Evolutionary conservation across 176 grass and related monocot genomes (phyloP).

Genomic region (Carex pumila): DNA sequence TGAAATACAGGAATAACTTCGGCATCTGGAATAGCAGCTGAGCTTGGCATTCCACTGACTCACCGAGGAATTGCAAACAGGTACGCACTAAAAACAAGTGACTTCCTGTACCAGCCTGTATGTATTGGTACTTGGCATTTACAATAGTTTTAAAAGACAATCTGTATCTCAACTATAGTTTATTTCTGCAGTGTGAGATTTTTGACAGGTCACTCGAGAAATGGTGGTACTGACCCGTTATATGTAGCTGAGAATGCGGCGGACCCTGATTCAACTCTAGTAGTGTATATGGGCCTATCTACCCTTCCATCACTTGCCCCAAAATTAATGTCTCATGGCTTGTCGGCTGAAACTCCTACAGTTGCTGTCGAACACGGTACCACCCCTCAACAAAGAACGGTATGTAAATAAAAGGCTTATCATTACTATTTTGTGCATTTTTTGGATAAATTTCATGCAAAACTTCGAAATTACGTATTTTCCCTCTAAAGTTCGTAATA

Average conservation of each 20-base stretch:
- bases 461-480: too few species aligned
- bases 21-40: slow-evolving; percentile 90
- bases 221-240: slow-evolving; percentile 84
- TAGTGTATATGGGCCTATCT: slow-evolving; percentile 95
- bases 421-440: background rate
- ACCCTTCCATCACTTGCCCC: slow-evolving; percentile 62
- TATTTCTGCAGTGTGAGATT: slow-evolving; percentile 70
- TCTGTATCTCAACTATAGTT: background rate
- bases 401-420: slow-evolving; percentile 14
- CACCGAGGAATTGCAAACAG: slow-evolving; percentile 82
- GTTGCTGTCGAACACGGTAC: slow-evolving; percentile 89
- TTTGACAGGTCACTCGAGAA: slow-evolving; percentile 92
- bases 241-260: slow-evolving; percentile 77
- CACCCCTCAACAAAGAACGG: slow-evolving; percentile 73
- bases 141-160: background rate
- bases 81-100: slow-evolving; percentile 19
- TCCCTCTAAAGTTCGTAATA: too few species aligned
- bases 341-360: slow-evolving; percentile 63
- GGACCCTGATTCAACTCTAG: slow-evolving; percentile 83
- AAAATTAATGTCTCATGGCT: slow-evolving; percentile 81
- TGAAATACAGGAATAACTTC: slow-evolving; percentile 77
- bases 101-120: background rate
- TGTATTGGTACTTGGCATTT: background rate
- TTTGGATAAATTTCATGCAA: too few species aligned
- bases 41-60: slow-evolving; percentile 94